phyloP scores from a whole-genome alignment of 1,284 basidiomycete genomes.

The Melampsora abietis-canadensis region DNA sequence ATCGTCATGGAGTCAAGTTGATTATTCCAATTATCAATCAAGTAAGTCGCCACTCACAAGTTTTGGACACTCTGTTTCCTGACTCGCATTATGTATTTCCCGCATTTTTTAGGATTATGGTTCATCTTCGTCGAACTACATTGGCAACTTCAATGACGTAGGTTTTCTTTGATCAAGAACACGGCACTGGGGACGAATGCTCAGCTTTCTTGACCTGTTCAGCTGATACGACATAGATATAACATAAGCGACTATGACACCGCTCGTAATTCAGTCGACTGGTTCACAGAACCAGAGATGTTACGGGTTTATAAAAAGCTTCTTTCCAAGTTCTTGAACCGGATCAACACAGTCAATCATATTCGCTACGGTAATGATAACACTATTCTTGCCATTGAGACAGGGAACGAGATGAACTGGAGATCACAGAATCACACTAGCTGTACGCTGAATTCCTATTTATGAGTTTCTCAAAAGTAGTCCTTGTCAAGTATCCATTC shows the following conservation, averaged over 20 bases:
- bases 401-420: conserved; percentile 42
- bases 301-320: conserved; percentile 19
- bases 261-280: conserved; percentile 20
- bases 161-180: neutral
- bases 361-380: conserved; percentile 28
- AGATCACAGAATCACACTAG: conserved; percentile 1
- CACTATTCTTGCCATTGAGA: conserved; percentile 37
- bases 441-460: conserved; percentile 4
- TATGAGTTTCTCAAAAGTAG: neutral
- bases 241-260: conserved; percentile 16
- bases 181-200: neutral
- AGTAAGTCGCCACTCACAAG: conserved; percentile 3
- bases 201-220: neutral
- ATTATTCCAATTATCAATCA: conserved; percentile 44
- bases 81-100: neutral
- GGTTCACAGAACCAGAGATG: conserved; percentile 37
- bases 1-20: conserved; percentile 38
- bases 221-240: conserved; percentile 40
- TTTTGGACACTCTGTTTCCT: neutral
- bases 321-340: conserved; percentile 29
- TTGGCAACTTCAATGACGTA: conserved; percentile 25
- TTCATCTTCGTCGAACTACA: neutral
- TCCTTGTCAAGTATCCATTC: neutral
- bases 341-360: conserved; percentile 35
- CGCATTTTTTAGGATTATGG: conserved; percentile 22